These are phyloP conservation scores for Suillus discolor DNA, from an alignment of 768 basidiomycete genomes.

Conservation along the genomic window DNA sequence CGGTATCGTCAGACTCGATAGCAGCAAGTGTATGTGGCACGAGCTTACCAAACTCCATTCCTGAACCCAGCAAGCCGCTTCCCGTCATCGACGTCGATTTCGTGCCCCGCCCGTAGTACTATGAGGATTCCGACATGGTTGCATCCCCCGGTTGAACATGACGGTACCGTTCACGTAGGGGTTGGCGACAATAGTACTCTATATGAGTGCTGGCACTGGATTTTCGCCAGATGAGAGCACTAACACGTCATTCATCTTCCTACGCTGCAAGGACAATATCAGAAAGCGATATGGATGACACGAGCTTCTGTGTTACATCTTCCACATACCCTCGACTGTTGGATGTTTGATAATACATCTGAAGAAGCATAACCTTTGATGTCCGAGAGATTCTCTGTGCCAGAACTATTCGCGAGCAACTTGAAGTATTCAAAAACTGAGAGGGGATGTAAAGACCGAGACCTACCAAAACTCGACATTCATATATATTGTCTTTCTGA, in stretches of 20 bases:
- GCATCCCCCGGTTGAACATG: constrained; percentile 42
- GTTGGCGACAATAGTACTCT: constrained; percentile 24
- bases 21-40: neutral
- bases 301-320: no score
- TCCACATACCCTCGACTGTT: constrained; percentile 43
- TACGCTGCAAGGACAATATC: constrained; percentile 28
- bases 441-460: neutral
- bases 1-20: neutral
- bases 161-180: constrained; percentile 32
- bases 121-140: constrained; percentile 32
- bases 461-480: constrained; percentile 41
- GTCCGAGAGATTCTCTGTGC: constrained; percentile 38
- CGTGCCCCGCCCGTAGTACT: constrained; percentile 33
- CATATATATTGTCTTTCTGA: constrained; percentile 40
- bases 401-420: constrained; percentile 24
- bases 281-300: neutral
- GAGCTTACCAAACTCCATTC: constrained; percentile 40
- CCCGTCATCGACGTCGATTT: constrained; percentile 34
- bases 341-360: constrained; percentile 48
- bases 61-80: constrained; percentile 32
- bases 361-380: constrained; percentile 44
- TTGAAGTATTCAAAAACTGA: neutral
- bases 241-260: constrained; percentile 39
- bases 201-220: constrained; percentile 37
- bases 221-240: constrained; percentile 36